Evolutionary conservation across 2,329 filamentous ascomycete genomes (phyloP), one percentile per base, ranked within the genome.

Genomic region (Xenoacremonium recifei): DNA sequence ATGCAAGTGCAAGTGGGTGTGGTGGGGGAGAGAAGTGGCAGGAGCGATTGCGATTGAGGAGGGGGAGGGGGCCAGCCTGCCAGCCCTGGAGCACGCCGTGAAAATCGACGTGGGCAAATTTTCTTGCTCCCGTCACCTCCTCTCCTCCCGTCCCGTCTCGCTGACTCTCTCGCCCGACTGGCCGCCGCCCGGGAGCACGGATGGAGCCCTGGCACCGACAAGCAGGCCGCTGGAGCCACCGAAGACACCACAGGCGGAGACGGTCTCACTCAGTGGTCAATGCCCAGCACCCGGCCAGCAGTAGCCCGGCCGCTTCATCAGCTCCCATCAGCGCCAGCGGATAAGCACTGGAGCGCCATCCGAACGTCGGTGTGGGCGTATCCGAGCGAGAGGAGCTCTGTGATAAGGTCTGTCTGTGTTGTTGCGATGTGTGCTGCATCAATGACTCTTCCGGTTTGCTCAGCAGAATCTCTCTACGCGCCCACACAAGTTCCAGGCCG

Each of bases 11-110:
- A 42, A 53, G 45, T 42, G 49, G 44, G 44, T 49, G 46, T 55
- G 48, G 53, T 56, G 53, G 53, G 53, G 53, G 53, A 56, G 52
- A 42, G 45, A 53, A 12, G 39, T 50, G 44, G 48, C 40, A 48
- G 46, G 50, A 55, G 52, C 52, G 49, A 48, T 37, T 40, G 51
- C 43, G 49, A 45, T 39, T 42, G 51, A 51, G 46, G 49, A 43
- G 50, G 47, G 43, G 53, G 53, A 37, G 53, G 50, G 47, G n/a
- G n/a, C n/a, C n/a, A n/a, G n/a, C n/a, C n/a, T n/a, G n/a, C n/a
- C n/a, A n/a, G n/a, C n/a, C n/a, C n/a, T n/a, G 48, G 48, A 44
- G 37, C 35, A 45, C 32, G 19, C 34, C 38, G 27, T 37, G 37
- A 42, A 45, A 47, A 47, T 48, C 46, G 40, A 47, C 40, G 31